A percentile compares a stretch with the other conserved stretches of the same genome.
Conservation (phyloP, 2,329 filamentous ascomycete species). For the Aspergillus tanneri region DNA sequence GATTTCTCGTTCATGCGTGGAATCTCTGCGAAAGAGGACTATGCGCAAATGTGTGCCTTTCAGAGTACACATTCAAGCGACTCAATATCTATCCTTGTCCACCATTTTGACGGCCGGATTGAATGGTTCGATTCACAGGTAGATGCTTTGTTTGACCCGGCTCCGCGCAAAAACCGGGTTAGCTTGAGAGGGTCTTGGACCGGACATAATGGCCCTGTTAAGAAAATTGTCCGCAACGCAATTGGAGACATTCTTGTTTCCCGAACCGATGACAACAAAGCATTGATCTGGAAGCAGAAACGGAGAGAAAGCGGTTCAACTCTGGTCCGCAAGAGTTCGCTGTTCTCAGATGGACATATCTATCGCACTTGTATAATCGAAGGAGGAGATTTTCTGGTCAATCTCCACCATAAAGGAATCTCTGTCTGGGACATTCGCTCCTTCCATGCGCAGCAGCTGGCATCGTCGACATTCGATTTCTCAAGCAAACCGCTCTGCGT, state of each 20-base stretch:
- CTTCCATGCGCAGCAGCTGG: slow-evolving; percentile 59
- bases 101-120: slow-evolving; percentile 82
- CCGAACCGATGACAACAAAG: slow-evolving; percentile 73
- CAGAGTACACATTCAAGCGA: slow-evolving; percentile 63
- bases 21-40: slow-evolving; percentile 43
- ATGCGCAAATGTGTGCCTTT: slow-evolving; percentile 72
- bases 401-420: slow-evolving; percentile 68
- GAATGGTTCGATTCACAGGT: slow-evolving; percentile 77
- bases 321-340: slow-evolving; percentile 65
- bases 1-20: slow-evolving; percentile 40
- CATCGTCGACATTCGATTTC: slow-evolving; percentile 58
- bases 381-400: slow-evolving; percentile 76
- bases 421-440: slow-evolving; percentile 76
- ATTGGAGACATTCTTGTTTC: slow-evolving; percentile 79
- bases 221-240: slow-evolving; percentile 83
- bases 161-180: slow-evolving; percentile 59
- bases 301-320: slow-evolving; percentile 51
- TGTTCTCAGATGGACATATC: slow-evolving; percentile 68
- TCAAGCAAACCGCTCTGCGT: slow-evolving; percentile 75
- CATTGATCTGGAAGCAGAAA: slow-evolving; percentile 77
- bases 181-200: slow-evolving; percentile 70
- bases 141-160: slow-evolving; percentile 76
- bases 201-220: slow-evolving; percentile 75
- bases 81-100: slow-evolving; percentile 70
- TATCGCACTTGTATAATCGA: slow-evolving; percentile 76